Percentiles rank a stretch among this genome's conserved stretches.
Conservation (phyloP, 768 basidiomycete species). For the Auricularia sp. region DNA sequence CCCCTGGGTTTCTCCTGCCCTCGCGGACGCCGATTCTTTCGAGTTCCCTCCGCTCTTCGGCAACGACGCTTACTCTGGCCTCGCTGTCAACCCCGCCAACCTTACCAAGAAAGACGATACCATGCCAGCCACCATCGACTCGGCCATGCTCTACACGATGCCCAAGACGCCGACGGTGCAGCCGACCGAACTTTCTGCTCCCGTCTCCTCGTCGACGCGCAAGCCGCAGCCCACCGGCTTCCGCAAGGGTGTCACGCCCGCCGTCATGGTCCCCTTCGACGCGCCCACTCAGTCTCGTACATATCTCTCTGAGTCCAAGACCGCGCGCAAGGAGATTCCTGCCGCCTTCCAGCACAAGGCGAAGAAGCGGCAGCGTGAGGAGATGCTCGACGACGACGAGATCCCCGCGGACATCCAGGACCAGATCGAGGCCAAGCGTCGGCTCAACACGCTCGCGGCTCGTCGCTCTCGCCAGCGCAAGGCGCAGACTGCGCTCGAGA, state of each 20-base stretch:
- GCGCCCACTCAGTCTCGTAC: conserved; percentile 73
- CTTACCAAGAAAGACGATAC: neutral
- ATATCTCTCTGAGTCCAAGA: conserved; percentile 62
- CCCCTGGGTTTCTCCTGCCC: neutral
- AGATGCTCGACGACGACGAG: conserved; percentile 29
- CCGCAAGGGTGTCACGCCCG: conserved; percentile 58
- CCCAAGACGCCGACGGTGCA: neutral
- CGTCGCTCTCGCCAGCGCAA: conserved; percentile 70
- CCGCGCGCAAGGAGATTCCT: conserved; percentile 71
- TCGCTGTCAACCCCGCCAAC: neutral
- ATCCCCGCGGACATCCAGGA: conserved; percentile 29
- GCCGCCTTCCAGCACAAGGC: conserved; percentile 37
- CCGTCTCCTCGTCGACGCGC: neutral
- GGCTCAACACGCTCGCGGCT: conserved; percentile 79
- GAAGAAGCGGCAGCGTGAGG: neutral
- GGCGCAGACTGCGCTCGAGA: neutral
- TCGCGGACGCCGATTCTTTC: neutral
- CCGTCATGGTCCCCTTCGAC: conserved; percentile 52
- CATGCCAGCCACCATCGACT: neutral
- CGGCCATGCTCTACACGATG: neutral
- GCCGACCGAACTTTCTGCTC: neutral
- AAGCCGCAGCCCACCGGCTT: conserved; percentile 47
- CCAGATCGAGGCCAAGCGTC: conserved; percentile 68
- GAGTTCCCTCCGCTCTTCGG: neutral
- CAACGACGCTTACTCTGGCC: neutral